Percentiles rank a stretch among this genome's conserved stretches.
Evolutionary conservation across 768 basidiomycete genomes (phyloP).

Genomic region (Leccinellum luteum): DNA sequence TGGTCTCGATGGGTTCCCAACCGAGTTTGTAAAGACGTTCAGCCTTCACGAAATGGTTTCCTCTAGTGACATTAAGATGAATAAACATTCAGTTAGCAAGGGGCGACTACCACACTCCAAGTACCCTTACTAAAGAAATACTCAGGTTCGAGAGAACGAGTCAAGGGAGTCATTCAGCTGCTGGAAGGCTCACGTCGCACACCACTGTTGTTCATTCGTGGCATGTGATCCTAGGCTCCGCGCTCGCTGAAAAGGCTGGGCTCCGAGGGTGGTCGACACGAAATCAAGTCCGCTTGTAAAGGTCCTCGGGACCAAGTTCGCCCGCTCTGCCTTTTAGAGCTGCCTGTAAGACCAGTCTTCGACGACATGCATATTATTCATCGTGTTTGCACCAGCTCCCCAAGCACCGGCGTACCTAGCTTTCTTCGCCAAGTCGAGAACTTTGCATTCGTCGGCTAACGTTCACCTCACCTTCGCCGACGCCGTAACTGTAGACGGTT

Average conservation of each 20-base stretch:
- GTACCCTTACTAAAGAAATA: slow-evolving; percentile 34
- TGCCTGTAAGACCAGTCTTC: slow-evolving; percentile 40
- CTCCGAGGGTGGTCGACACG: neutral
- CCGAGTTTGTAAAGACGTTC: slow-evolving; percentile 39
- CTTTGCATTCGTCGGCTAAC: neutral
- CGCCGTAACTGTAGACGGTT: slow-evolving; percentile 34
- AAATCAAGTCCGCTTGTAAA: slow-evolving; percentile 31
- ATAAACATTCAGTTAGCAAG: slow-evolving; percentile 25
- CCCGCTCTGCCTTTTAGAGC: slow-evolving; percentile 39
- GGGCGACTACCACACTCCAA: slow-evolving; percentile 33
- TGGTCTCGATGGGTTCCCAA: slow-evolving; percentile 35
- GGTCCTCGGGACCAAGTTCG: slow-evolving; percentile 40
- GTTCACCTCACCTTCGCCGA: slow-evolving; percentile 35
- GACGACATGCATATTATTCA: slow-evolving; percentile 39
- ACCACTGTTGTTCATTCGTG: slow-evolving; percentile 33
- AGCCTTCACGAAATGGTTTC: slow-evolving; percentile 36
- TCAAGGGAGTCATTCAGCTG: neutral
- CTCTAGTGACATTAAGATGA: slow-evolving; percentile 6
- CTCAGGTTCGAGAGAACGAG: slow-evolving; percentile 14
- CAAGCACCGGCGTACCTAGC: slow-evolving; percentile 40
- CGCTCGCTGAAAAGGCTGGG: slow-evolving; percentile 36
- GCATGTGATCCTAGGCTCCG: slow-evolving; percentile 29
- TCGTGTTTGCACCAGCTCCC: slow-evolving; percentile 39
- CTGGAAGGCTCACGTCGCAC: slow-evolving; percentile 34
- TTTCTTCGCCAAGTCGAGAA: slow-evolving; percentile 29